These are phyloP conservation scores for Favolaschia claudopus DNA, from an alignment of 768 basidiomycete species.

Conservation along the genomic window DNA sequence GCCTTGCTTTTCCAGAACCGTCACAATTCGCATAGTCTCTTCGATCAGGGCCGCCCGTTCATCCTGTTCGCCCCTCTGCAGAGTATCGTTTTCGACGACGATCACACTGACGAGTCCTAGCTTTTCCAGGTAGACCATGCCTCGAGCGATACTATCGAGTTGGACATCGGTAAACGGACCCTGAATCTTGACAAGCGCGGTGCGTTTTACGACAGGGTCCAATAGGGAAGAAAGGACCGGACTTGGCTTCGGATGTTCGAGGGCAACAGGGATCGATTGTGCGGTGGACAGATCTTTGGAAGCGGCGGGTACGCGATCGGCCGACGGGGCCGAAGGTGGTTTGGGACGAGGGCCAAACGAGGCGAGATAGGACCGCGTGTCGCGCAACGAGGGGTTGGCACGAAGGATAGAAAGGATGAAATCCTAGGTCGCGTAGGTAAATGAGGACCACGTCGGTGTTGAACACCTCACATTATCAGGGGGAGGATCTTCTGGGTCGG, in stretches of 20 bases:
- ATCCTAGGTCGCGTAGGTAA: slow-evolving; percentile 61
- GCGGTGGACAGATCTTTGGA: slow-evolving; percentile 33
- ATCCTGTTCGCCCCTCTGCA: slow-evolving; percentile 70
- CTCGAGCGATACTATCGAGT: slow-evolving; percentile 91
- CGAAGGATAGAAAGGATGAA: slow-evolving; percentile 95
- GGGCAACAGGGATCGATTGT: slow-evolving; percentile 44
- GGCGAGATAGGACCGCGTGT: slow-evolving; percentile 88
- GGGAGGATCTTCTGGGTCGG: slow-evolving; percentile 49
- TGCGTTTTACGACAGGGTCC: slow-evolving; percentile 84
- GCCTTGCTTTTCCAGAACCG: slow-evolving; percentile 83
- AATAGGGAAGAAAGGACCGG: slow-evolving; percentile 77
- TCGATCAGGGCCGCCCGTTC: slow-evolving; percentile 73
- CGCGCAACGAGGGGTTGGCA: slow-evolving; percentile 90
- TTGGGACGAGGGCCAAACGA: slow-evolving; percentile 83
- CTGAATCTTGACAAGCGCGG: slow-evolving; percentile 96
- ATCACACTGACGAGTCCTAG: slow-evolving; percentile 96
- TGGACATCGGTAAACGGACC: slow-evolving; percentile 94
- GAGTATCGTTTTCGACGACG: slow-evolving; percentile 88
- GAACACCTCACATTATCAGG: slow-evolving; percentile 63
- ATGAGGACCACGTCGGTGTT: slow-evolving; percentile 7
- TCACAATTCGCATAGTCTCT: slow-evolving; percentile 87
- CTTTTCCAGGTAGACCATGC: slow-evolving; percentile 95
- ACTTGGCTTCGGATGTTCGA: slow-evolving; percentile 51
- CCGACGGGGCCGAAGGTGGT: slow-evolving; percentile 35
- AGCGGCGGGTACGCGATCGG: slow-evolving; percentile 38